phyloP scores from a whole-genome alignment of 768 basidiomycete genomes.

The Pisolithus albus region DNA sequence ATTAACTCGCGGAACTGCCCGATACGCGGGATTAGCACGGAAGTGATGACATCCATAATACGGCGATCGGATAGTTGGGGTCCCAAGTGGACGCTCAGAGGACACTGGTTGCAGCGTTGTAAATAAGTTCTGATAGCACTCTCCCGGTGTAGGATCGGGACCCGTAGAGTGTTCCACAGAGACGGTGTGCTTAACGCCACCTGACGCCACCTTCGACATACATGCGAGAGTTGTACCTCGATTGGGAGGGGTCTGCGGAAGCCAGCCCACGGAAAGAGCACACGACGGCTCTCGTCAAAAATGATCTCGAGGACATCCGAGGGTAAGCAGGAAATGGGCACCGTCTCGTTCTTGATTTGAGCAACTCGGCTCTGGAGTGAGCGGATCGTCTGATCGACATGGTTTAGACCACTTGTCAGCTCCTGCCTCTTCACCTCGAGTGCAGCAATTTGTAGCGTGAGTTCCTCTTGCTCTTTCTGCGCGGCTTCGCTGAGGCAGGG shows the following conservation, averaged over 20 bases:
- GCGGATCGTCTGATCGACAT: conserved; percentile 22
- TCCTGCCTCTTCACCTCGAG: conserved; percentile 19
- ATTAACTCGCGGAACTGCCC: conserved; percentile 26
- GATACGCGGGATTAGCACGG: conserved; percentile 25
- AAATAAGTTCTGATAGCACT: conserved; percentile 24
- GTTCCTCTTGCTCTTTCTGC: conserved; percentile 21
- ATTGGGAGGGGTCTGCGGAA: conserved; percentile 24
- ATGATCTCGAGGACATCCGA: conserved; percentile 29
- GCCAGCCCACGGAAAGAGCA: conserved; percentile 22
- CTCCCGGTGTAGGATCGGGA: conserved; percentile 25
- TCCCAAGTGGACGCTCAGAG: conserved; percentile 26
- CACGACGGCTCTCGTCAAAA: conserved; percentile 26
- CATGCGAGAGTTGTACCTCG: conserved; percentile 31
- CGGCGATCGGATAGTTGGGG: conserved; percentile 21
- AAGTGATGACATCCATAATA: conserved; percentile 19
- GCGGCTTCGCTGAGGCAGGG: conserved; percentile 15
- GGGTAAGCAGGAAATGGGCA: conserved; percentile 24
- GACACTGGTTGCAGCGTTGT: conserved; percentile 25
- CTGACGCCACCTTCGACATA: conserved; percentile 30
- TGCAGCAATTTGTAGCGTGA: conserved; percentile 13
- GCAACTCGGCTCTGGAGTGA: conserved; percentile 27
- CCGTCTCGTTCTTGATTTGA: conserved; percentile 25
- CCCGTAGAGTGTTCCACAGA: conserved; percentile 30
- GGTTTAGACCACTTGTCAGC: conserved; percentile 18
- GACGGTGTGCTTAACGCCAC: conserved; percentile 29